phyloP scores from a whole-genome alignment of 306 rosid species.

The Pyrus bretschneideri region DNA sequence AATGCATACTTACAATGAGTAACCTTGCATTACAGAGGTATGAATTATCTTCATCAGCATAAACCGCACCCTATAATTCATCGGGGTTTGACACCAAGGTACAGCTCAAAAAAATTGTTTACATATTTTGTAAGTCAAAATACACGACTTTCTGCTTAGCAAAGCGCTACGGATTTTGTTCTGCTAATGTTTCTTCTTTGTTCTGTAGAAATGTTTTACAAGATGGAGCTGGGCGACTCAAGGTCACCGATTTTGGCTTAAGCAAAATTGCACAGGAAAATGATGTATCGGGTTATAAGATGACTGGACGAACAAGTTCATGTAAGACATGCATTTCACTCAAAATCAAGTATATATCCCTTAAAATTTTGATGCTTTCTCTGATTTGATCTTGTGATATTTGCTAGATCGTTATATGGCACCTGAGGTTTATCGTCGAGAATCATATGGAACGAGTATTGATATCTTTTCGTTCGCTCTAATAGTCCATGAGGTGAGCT shows the following conservation, averaged over 20 bases:
- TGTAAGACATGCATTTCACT: constrained; percentile 10
- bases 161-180: not conserved
- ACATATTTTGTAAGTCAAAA: too few species aligned
- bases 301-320: constrained; percentile 27
- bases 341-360: not conserved
- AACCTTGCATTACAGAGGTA: constrained; percentile 9
- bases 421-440: constrained; percentile 28
- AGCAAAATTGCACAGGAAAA: constrained; percentile 27
- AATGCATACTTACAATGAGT: too few species aligned
- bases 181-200: not conserved
- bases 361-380: not conserved
- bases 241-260: constrained; percentile 28
- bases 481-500: constrained; percentile 19
- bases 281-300: constrained; percentile 21
- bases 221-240: constrained; percentile 26
- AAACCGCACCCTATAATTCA: constrained; percentile 27
- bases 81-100: constrained; percentile 30
- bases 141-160: not conserved
- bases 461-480: constrained; percentile 24
- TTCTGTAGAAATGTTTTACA: constrained; percentile 25
- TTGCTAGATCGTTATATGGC: constrained; percentile 27
- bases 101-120: not conserved
- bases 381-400: not conserved
- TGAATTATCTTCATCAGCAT: constrained; percentile 28
- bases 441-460: constrained; percentile 17